Conservation (phyloP, 768 basidiomycete genomes). For the Rhizopogon sp. region DNA sequence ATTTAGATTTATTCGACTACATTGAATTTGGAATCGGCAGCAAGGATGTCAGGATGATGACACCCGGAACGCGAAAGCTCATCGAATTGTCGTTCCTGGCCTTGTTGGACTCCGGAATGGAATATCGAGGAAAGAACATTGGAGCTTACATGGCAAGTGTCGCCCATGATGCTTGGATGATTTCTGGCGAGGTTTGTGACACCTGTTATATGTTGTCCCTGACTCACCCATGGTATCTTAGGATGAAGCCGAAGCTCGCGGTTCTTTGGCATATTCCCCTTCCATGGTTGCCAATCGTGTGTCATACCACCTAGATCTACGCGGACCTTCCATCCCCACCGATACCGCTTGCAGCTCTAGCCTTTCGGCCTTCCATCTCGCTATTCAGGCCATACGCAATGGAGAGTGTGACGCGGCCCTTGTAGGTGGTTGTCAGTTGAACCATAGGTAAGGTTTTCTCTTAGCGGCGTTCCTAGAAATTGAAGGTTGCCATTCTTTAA, state of each 20-base stretch:
- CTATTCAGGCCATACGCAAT: conserved; percentile 35
- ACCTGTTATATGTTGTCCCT: not conserved
- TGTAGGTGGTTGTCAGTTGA: conserved; percentile 40
- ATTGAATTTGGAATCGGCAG: conserved; percentile 30
- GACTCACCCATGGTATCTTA: not conserved
- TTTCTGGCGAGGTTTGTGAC: conserved; percentile 16
- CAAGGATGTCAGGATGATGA: conserved; percentile 27
- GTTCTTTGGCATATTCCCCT: conserved; percentile 30
- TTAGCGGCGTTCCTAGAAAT: not conserved
- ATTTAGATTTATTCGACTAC: conserved; percentile 30
- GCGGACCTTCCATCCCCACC: conserved; percentile 43
- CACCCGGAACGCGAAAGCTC: conserved; percentile 30
- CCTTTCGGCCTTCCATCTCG: conserved; percentile 42
- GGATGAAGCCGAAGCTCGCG: conserved; percentile 30
- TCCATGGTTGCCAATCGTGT: conserved; percentile 33
- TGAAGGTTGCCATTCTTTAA: not conserved
- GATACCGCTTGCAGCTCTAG: conserved; percentile 50
- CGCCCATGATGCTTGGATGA: conserved; percentile 21
- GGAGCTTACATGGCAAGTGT: conserved; percentile 36
- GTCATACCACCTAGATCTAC: conserved; percentile 32
- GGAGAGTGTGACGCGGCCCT: conserved; percentile 47
- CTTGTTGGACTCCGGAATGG: conserved; percentile 44
- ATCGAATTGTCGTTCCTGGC: conserved; percentile 35
- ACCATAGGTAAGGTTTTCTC: conserved; percentile 27
- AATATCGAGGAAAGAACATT: conserved; percentile 37